Evolutionary conservation across 2,329 filamentous ascomycete species (phyloP), one percentile per base, ranked within the genome.

Genomic region (Fusarium penzigii): DNA sequence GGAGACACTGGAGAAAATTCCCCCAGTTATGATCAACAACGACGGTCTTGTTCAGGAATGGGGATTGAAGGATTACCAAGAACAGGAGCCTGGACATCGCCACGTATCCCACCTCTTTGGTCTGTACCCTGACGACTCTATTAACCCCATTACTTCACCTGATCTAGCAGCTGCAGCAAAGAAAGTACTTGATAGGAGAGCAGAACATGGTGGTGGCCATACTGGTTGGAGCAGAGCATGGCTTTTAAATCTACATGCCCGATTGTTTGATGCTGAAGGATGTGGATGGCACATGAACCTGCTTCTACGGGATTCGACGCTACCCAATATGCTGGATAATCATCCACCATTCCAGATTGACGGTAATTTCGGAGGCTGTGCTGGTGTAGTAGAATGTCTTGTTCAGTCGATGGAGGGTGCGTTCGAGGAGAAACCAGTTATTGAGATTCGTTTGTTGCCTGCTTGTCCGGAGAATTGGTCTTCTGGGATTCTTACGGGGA

Each of bases 181-280:
- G 14, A 62, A 55, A 6, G 67, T 69, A 0, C 59, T 74, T 1
- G 57, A 65, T 0, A 55, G 66, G 7, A 53, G 71, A 20, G 63
- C 65, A 0, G 65, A 64, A 0, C 60, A 70, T 13, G 70, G 70
- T 3, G 74, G 76, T 5, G 78, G 76, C 0, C 73, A 78, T 46
- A 82, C 78, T 0, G 79, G 79, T 0, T 82, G 78, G 79, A 78
- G 76, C 5, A 70, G 75, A 14, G 77, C 76, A 6, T 82, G 78
- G 78, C 63, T 77, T 0, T 66, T 80, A n/a, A 77, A 75, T 39
- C 65, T 80, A 39, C 75, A 77, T 46, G 77, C 78, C 12, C 72
- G 79, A 1, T 63, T 81, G 1, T 42, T 52, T 5, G 59, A 66
- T 13, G 44, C 52, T 1, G 17, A 41, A 12, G 57, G 50, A 1